These are phyloP conservation scores for Kwoniella sp. DNA, from an alignment of 768 basidiomycete species.

Conservation along the genomic window DNA sequence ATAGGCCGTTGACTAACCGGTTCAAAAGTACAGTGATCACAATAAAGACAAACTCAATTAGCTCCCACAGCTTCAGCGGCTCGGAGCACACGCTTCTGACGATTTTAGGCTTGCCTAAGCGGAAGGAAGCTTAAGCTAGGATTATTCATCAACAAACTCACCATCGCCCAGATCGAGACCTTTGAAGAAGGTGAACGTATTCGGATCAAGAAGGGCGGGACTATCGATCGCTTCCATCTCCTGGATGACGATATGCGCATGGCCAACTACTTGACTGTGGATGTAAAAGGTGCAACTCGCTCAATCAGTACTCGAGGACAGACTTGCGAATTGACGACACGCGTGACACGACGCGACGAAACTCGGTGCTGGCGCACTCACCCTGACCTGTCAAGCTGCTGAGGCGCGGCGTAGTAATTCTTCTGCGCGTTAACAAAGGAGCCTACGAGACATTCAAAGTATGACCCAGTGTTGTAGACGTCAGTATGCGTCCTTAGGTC, in stretches of 20 bases:
- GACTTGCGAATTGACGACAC: too few species aligned
- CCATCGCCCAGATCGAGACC: slow-evolving; percentile 37
- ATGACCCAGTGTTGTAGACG: background rate
- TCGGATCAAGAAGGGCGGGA: slow-evolving; percentile 62
- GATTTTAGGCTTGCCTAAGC: too few species aligned
- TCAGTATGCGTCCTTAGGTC: background rate
- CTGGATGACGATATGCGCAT: slow-evolving; percentile 66
- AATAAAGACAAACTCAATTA: too few species aligned
- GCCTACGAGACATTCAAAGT: slow-evolving; percentile 55
- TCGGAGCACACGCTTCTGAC: too few species aligned
- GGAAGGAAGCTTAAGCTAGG: too few species aligned
- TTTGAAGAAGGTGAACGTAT: slow-evolving; percentile 66
- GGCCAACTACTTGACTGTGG: slow-evolving; percentile 61
- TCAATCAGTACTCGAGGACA: too few species aligned
- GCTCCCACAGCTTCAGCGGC: too few species aligned
- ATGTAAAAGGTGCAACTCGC: too few species aligned
- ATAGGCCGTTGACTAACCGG: slow-evolving; percentile 61
- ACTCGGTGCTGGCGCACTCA: slow-evolving; percentile 15
- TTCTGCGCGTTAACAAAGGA: slow-evolving; percentile 64
- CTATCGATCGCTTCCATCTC: slow-evolving; percentile 59
- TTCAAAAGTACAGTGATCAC: background rate
- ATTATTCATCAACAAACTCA: too few species aligned
- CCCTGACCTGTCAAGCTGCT: slow-evolving; percentile 61
- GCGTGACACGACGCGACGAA: background rate
- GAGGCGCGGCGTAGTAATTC: slow-evolving; percentile 66